These are phyloP conservation scores for Lipomyces kockii DNA, from an alignment of 805 yeast genomes.

Conservation along the genomic window DNA sequence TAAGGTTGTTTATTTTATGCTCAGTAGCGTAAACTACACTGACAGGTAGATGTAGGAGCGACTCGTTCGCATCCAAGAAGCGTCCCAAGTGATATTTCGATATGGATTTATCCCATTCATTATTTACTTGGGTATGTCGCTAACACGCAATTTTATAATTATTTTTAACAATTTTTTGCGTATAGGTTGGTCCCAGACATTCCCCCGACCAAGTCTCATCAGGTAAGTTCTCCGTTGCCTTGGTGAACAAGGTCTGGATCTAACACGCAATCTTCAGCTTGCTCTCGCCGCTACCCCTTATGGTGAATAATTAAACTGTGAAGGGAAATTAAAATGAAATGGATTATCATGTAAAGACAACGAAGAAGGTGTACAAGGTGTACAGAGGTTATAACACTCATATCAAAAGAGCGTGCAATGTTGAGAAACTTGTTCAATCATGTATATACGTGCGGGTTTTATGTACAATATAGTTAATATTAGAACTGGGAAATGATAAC, in stretches of 20 bases:
- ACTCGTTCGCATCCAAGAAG: slow-evolving; percentile 76
- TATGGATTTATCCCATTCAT: slow-evolving; percentile 98
- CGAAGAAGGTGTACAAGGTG: not conserved
- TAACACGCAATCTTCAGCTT: slow-evolving; percentile 19
- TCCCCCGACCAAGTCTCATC: slow-evolving; percentile 82
- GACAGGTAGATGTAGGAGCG: slow-evolving; percentile 64
- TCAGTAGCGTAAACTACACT: too few species aligned
- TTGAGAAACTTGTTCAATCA: not conserved
- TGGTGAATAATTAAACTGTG: not conserved
- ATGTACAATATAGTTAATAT: not conserved
- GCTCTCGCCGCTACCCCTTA: slow-evolving; percentile 28
- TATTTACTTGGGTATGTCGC: slow-evolving; percentile 66
- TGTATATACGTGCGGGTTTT: not conserved
- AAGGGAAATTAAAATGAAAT: not conserved
- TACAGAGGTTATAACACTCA: not conserved
- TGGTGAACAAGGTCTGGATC: not conserved
- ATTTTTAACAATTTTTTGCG: slow-evolving; percentile 10
- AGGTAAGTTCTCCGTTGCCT: slow-evolving; percentile 45
- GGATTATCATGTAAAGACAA: not conserved
- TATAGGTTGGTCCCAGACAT: slow-evolving; percentile 69
- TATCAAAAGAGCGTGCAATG: not conserved
- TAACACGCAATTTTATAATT: too few species aligned
- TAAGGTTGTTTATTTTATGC: slow-evolving; percentile 44
- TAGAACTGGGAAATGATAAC: not conserved
- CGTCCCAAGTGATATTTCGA: slow-evolving; percentile 86